phyloP scores from a whole-genome alignment of 345 rosid genomes.

The Bruguiera sexangula region DNA sequence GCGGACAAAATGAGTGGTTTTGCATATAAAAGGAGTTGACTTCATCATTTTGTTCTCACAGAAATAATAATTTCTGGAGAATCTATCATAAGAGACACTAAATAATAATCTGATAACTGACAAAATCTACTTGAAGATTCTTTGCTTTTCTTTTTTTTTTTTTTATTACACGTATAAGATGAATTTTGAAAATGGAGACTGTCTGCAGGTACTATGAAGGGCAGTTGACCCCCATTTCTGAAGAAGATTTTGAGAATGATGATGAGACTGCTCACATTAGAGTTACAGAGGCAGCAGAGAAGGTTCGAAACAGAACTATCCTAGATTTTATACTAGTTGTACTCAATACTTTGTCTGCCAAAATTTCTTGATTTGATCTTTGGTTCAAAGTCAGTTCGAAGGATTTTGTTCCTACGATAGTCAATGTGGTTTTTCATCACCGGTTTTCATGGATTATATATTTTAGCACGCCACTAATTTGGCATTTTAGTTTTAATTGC shows the following conservation, averaged over 20 bases:
- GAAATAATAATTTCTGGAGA: too few relatives aligned
- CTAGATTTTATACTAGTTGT: not conserved
- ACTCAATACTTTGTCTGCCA: not conserved
- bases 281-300: constrained; percentile 82
- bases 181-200: not conserved
- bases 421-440: too few relatives aligned
- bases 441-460: not conserved
- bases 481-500: not conserved
- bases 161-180: not conserved
- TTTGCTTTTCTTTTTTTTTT: not conserved
- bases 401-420: too few relatives aligned
- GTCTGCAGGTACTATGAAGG: constrained; percentile 83
- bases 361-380: not conserved
- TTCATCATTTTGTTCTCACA: not conserved
- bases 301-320: constrained; percentile 44
- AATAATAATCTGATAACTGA: too few relatives aligned
- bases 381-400: not conserved
- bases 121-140: too few relatives aligned
- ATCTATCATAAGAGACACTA: too few relatives aligned
- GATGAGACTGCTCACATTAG: constrained; percentile 44
- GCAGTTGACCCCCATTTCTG: constrained; percentile 67
- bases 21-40: not conserved
- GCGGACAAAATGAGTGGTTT: not conserved
- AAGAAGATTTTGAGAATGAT: constrained; percentile 46
- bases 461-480: not conserved